phyloP scores from a whole-genome alignment of 1,284 basidiomycete genomes.

The Trametes polyzona region DNA sequence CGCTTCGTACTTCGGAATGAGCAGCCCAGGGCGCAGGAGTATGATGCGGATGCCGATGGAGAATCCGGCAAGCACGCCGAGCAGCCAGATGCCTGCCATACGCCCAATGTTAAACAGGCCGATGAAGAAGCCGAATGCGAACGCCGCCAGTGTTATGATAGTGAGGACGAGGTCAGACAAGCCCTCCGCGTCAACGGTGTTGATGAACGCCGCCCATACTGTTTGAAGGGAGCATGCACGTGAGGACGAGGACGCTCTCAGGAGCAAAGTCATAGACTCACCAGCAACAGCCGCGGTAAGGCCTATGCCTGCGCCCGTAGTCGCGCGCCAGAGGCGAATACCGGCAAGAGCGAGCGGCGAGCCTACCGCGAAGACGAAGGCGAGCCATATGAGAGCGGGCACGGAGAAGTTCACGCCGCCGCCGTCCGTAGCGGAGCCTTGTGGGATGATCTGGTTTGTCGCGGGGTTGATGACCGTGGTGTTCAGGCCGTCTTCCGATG shows the following conservation, averaged over 20 bases:
- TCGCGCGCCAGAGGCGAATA: constrained; percentile 56
- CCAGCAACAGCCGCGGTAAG: constrained; percentile 50
- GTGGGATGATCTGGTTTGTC: constrained; percentile 48
- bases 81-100: constrained; percentile 45
- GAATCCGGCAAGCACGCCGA: constrained; percentile 56
- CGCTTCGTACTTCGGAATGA: constrained; percentile 45
- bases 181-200: constrained; percentile 50
- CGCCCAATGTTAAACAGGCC: constrained; percentile 56
- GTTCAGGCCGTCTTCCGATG: constrained; percentile 43
- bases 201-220: constrained; percentile 68
- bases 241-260: not conserved
- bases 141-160: constrained; percentile 50
- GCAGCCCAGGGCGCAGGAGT: constrained; percentile 51
- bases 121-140: constrained; percentile 52
- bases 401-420: constrained; percentile 51
- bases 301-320: constrained; percentile 57
- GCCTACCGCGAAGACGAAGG: constrained; percentile 54
- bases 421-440: constrained; percentile 62
- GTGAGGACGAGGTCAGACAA: constrained; percentile 57
- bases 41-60: constrained; percentile 60
- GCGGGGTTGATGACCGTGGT: constrained; percentile 47
- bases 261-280: constrained; percentile 37
- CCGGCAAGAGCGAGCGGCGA: constrained; percentile 57
- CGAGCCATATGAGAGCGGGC: constrained; percentile 61
- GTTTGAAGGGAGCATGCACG: not conserved